These are phyloP conservation scores for Asparagopsis taxiformis DNA, from an alignment of 31 red algal species.

Conservation along the genomic window DNA sequence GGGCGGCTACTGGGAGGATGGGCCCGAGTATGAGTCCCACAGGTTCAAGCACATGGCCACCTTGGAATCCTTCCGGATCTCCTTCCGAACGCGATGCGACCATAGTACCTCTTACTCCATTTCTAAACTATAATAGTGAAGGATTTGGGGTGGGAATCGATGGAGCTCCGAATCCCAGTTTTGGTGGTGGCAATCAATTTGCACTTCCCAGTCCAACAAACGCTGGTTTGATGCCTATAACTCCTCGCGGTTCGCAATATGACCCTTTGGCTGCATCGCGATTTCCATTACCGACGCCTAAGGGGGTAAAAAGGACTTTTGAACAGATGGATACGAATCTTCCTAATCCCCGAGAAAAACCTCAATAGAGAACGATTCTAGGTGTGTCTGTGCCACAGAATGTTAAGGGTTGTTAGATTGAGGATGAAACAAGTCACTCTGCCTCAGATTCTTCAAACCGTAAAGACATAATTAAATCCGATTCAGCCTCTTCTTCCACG, in stretches of 20 bases:
- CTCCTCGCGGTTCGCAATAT: slow-evolving; percentile 1
- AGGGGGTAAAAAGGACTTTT: not conserved
- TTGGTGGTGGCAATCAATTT: slow-evolving; percentile 8
- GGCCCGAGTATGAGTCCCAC: slow-evolving; percentile 11
- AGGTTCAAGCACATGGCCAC: slow-evolving; percentile 2
- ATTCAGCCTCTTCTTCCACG: slow-evolving; percentile 1
- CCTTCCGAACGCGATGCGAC: slow-evolving; percentile 6
- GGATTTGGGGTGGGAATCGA: not conserved
- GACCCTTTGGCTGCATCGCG: slow-evolving; percentile 7
- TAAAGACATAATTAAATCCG: slow-evolving; percentile 8
- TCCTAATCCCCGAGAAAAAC: not conserved
- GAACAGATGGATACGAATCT: not conserved
- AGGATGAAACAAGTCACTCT: not conserved
- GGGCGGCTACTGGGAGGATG: not conserved
- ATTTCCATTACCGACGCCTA: not conserved
- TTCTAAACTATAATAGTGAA: slow-evolving; percentile 17
- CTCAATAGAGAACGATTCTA: not conserved
- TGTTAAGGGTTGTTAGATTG: too few species aligned
- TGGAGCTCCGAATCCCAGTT: not conserved
- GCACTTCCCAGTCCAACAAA: slow-evolving; percentile 36
- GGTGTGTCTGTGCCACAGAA: not conserved
- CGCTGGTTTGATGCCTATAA: slow-evolving; percentile 25
- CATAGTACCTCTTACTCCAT: slow-evolving; percentile 5
- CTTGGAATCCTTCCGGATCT: slow-evolving; percentile 7
- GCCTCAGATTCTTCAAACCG: slow-evolving; percentile 20